These are phyloP conservation scores for Peribolospora baueri DNA, from an alignment of 768 basidiomycete genomes.

Conservation along the genomic window DNA sequence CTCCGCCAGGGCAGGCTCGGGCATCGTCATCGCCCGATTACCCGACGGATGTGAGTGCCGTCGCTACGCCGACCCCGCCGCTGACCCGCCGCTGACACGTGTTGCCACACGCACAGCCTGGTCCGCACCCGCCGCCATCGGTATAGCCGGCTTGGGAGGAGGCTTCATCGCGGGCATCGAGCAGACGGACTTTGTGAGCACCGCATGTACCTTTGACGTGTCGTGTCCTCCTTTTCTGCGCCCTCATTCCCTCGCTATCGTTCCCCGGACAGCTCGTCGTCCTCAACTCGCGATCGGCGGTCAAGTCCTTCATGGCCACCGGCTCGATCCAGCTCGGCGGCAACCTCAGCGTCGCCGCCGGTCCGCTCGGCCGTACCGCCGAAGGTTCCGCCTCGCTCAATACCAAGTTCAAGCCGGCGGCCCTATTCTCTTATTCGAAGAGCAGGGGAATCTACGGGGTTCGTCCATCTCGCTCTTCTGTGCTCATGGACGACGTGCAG, in stretches of 20 bases:
- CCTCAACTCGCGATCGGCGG: conserved; percentile 48
- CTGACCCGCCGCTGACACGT: neutral
- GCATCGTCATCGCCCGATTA: conserved; percentile 11
- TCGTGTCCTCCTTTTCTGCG: neutral
- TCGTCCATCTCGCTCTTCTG: conserved; percentile 12
- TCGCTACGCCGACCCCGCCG: neutral
- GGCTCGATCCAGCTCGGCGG: conserved; percentile 36
- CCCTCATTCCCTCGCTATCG: neutral
- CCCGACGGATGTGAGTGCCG: conserved; percentile 4
- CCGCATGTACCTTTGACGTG: neutral
- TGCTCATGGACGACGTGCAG: neutral
- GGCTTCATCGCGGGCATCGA: conserved; percentile 35
- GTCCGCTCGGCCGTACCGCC: conserved; percentile 73
- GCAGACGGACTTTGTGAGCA: conserved; percentile 17
- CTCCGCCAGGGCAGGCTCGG: conserved; percentile 12
- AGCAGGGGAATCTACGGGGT: conserved; percentile 22
- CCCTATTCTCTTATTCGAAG: conserved; percentile 42
- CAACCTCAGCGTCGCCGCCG: conserved; percentile 31
- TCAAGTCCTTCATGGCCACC: conserved; percentile 75
- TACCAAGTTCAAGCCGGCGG: conserved; percentile 62
- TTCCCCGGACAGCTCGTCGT: conserved; percentile 44
- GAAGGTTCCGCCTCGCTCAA: conserved; percentile 69
- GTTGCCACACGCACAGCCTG: conserved; percentile 31
- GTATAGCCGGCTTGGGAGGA: conserved; percentile 67
- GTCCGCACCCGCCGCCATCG: conserved; percentile 87